Evolutionary conservation across 306 rosid genomes (phyloP).

Genomic region (Crotalaria pallida): DNA sequence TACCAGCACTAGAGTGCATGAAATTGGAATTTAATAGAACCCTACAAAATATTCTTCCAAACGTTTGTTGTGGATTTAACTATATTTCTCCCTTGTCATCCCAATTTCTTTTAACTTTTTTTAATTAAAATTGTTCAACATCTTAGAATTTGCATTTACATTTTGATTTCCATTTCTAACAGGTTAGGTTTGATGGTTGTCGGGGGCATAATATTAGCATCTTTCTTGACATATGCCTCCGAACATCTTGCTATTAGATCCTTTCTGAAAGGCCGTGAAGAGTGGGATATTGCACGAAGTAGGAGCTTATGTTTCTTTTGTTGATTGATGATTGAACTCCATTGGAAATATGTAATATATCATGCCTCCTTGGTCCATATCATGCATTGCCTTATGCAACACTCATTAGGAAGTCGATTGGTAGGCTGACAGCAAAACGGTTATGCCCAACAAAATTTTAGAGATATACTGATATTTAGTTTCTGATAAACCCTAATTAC

Average conservation of each 20-base stretch:
- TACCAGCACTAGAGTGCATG: not conserved
- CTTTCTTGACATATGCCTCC: constrained; percentile 79
- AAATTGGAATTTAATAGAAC: constrained; percentile 5
- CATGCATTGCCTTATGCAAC: not conserved
- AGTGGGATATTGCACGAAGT: constrained; percentile 39
- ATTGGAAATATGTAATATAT: constrained; percentile 13
- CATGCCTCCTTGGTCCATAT: not conserved
- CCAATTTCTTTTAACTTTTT: too few relatives aligned
- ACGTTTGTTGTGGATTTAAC: constrained; percentile 2
- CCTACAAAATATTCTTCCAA: not conserved
- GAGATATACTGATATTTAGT: not conserved
- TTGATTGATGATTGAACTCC: constrained; percentile 44
- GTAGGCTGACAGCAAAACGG: too few relatives aligned
- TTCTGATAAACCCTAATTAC: not conserved
- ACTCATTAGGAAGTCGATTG: too few relatives aligned
- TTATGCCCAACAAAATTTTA: not conserved
- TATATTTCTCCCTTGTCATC: not conserved
- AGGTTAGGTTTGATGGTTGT: constrained; percentile 81
- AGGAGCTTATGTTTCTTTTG: constrained; percentile 37
- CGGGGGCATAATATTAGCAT: constrained; percentile 58
- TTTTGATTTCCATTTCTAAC: constrained; percentile 23
- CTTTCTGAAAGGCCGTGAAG: constrained; percentile 64
- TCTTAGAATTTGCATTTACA: not conserved
- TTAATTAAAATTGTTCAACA: too few relatives aligned
- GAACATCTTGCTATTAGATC: constrained; percentile 82